phyloP scores from a whole-genome alignment of 2,329 filamentous ascomycete genomes.

The Capronia coronata region DNA sequence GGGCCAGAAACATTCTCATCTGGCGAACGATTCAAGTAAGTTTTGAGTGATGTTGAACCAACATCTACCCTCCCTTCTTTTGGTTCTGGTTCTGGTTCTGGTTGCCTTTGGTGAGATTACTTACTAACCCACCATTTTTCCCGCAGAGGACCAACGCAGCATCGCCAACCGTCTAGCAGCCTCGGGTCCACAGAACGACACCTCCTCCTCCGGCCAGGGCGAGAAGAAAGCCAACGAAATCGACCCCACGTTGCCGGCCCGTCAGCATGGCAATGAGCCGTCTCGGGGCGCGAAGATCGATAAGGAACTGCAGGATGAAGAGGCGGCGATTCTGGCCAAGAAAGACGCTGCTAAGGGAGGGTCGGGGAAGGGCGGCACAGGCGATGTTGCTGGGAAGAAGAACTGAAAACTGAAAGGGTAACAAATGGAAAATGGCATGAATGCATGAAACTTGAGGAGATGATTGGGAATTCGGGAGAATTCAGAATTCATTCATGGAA shows the following conservation, averaged over 20 bases:
- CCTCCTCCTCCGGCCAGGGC: slow-evolving; percentile 19
- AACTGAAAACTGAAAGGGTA: background rate
- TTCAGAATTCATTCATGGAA: too few relatives aligned
- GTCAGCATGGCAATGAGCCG: slow-evolving; percentile 42
- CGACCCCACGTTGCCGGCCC: slow-evolving; percentile 39
- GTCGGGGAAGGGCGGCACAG: background rate
- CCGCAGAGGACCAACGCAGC: slow-evolving; percentile 39
- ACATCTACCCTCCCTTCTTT: too few relatives aligned
- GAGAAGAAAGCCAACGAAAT: slow-evolving; percentile 30
- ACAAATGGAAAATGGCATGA: background rate
- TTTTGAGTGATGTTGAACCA: background rate
- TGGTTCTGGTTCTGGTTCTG: too few relatives aligned
- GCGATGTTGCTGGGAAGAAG: background rate
- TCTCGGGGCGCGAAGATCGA: slow-evolving; percentile 45
- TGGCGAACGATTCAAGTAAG: slow-evolving; percentile 63
- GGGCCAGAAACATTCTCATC: slow-evolving; percentile 64
- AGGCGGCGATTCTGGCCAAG: slow-evolving; percentile 40
- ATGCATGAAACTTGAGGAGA: too few relatives aligned
- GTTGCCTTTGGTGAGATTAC: too few relatives aligned
- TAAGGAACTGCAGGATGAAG: slow-evolving; percentile 39
- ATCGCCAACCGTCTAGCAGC: slow-evolving; percentile 42
- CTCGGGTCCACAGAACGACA: slow-evolving; percentile 26
- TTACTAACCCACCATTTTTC: background rate
- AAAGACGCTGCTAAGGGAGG: slow-evolving; percentile 32
- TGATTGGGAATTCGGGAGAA: too few relatives aligned